phyloP scores from a whole-genome alignment of 2,329 filamentous ascomycete genomes.

The Cordyceps pruinosa region DNA sequence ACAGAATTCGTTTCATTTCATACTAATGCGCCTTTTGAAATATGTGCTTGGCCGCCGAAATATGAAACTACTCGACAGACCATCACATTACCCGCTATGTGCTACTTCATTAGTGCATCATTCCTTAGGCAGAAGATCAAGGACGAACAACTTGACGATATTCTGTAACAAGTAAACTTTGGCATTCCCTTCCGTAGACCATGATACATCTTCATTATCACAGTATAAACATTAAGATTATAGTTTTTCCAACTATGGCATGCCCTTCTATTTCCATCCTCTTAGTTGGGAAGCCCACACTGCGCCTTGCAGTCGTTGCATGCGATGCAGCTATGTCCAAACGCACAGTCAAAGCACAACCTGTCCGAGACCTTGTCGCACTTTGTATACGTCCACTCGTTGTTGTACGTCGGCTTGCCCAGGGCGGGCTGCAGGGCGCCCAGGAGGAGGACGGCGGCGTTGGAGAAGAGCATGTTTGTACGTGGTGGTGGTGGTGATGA shows the following conservation, averaged over 20 bases:
- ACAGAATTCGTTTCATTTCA: too few species aligned
- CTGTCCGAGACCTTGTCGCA: neutral
- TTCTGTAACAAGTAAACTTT: too few species aligned
- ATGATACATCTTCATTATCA: neutral
- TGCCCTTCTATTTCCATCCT: neutral
- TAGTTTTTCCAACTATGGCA: neutral
- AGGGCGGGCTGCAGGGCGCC: neutral
- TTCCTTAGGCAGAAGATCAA: too few species aligned
- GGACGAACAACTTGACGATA: too few species aligned
- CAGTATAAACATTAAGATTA: neutral
- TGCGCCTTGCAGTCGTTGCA: neutral
- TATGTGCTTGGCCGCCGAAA: too few species aligned
- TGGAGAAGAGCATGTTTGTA: neutral
- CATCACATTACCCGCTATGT: too few species aligned
- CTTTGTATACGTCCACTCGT: neutral
- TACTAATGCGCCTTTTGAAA: too few species aligned
- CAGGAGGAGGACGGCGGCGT: neutral
- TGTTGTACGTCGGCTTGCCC: neutral
- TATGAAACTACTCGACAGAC: too few species aligned
- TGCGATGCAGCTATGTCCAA: neutral
- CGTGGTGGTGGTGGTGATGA: neutral
- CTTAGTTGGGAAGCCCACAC: neutral
- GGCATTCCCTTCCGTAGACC: neutral
- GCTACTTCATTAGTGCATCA: too few species aligned
- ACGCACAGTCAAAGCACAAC: neutral